phyloP scores from a whole-genome alignment of 78 protist species.

The Pigoraptor vietnamica region DNA sequence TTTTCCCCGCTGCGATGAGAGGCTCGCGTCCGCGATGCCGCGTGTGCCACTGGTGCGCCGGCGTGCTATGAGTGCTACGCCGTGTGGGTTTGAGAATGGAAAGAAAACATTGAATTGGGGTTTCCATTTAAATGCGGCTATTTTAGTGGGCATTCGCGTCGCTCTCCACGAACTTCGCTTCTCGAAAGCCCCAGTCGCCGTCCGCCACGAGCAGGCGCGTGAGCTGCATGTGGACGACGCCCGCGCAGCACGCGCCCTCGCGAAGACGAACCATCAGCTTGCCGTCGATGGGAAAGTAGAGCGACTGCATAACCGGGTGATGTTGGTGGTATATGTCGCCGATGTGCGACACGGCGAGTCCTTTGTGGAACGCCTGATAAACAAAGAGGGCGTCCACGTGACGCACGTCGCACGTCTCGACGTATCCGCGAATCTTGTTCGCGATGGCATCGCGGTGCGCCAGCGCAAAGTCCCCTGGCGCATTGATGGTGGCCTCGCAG shows the following conservation, averaged over 20 bases:
- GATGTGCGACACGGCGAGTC: neutral
- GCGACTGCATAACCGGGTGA: neutral
- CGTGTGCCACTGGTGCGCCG: too few species aligned
- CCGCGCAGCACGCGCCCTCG: neutral
- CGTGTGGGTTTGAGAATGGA: too few species aligned
- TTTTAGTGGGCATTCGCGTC: too few species aligned
- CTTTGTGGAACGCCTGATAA: neutral
- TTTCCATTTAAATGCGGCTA: too few species aligned
- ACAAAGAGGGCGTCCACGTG: neutral
- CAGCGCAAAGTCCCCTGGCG: neutral
- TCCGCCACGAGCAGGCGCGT: neutral
- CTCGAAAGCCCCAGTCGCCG: neutral
- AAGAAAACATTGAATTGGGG: too few species aligned
- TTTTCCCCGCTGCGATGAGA: neutral
- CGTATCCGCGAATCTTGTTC: neutral
- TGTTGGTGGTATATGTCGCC: neutral
- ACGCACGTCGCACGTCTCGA: neutral
- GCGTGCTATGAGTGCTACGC: too few species aligned
- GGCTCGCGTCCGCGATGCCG: neutral
- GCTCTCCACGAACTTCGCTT: too few species aligned
- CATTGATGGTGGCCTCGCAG: neutral
- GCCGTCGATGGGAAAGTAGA: neutral
- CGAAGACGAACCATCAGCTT: neutral
- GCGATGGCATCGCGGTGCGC: neutral
- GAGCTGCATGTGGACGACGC: neutral